These are phyloP conservation scores for Trametes versicolor DNA, from an alignment of 1,284 basidiomycete species.

Conservation along the genomic window DNA sequence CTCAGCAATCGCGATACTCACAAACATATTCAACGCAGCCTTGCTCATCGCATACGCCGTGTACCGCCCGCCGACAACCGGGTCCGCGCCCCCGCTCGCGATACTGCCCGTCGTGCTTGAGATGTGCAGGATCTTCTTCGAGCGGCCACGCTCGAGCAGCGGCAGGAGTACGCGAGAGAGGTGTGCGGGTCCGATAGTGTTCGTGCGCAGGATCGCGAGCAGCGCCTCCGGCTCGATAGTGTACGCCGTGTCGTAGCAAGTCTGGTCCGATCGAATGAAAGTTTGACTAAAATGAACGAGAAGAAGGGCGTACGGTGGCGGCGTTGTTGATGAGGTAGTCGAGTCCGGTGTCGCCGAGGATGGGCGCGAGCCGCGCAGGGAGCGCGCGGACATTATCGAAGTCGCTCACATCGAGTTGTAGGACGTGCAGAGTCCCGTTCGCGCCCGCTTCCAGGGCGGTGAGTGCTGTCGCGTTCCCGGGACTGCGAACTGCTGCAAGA, in stretches of 20 bases:
- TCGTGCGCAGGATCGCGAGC: slow-evolving; percentile 38
- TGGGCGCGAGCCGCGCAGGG: not conserved
- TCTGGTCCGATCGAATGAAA: too few relatives aligned
- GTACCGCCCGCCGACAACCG: not conserved
- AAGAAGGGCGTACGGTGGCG: slow-evolving; percentile 41
- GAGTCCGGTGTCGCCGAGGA: slow-evolving; percentile 38
- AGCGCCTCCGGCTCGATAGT: slow-evolving; percentile 35
- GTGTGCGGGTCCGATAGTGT: slow-evolving; percentile 47
- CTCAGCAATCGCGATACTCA: slow-evolving; percentile 35
- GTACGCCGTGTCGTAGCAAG: slow-evolving; percentile 42
- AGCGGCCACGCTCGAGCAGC: slow-evolving; percentile 44
- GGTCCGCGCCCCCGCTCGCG: slow-evolving; percentile 18
- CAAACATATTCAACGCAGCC: slow-evolving; percentile 44
- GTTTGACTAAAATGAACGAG: not conserved
- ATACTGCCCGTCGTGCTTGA: slow-evolving; percentile 46
- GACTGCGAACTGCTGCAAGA: slow-evolving; percentile 47
- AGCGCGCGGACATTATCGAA: slow-evolving; percentile 17
- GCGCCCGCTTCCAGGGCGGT: slow-evolving; percentile 32
- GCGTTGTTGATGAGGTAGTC: slow-evolving; percentile 53
- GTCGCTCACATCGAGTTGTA: slow-evolving; percentile 43
- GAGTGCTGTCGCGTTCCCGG: slow-evolving; percentile 41
- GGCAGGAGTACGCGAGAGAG: slow-evolving; percentile 44
- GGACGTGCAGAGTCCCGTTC: slow-evolving; percentile 42
- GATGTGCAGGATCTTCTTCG: slow-evolving; percentile 50
- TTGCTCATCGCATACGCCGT: slow-evolving; percentile 44